Evolutionary conservation across 2,329 filamentous ascomycete genomes (phyloP).

Genomic region (Ploettnerulaceae sp.): DNA sequence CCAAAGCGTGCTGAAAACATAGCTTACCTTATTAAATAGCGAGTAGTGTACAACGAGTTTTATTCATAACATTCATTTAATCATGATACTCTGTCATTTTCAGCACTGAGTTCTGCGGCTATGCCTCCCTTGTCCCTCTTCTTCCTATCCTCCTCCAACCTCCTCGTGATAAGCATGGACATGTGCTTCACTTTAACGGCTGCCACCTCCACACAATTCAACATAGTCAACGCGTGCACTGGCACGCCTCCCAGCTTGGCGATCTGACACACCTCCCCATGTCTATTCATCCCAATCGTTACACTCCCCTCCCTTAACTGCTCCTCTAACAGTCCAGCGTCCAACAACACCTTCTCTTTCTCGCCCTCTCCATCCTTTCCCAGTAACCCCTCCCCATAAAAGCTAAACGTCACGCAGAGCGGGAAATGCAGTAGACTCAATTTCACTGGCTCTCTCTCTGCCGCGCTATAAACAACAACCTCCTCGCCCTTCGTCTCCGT

Average conservation of each 20-base stretch:
- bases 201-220: constrained; percentile 72
- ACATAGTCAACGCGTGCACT: constrained; percentile 71
- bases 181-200: constrained; percentile 77
- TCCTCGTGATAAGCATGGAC: constrained; percentile 65
- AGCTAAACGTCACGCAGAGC: constrained; percentile 85
- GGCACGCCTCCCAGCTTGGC: constrained; percentile 83
- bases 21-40: neutral
- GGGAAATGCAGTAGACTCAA: constrained; percentile 89
- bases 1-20: constrained; percentile 11
- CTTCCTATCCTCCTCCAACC: constrained; percentile 72
- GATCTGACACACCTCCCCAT: constrained; percentile 41
- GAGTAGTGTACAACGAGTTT: no score
- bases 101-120: constrained; percentile 70
- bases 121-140: constrained; percentile 73
- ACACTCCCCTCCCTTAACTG: constrained; percentile 68
- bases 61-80: constrained; percentile 7
- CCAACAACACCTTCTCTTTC: constrained; percentile 66
- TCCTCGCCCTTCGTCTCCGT: constrained; percentile 79
- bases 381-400: constrained; percentile 50
- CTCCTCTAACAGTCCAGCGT: constrained; percentile 70
- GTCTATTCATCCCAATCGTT: constrained; percentile 57
- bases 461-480: constrained; percentile 76
- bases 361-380: constrained; percentile 55
- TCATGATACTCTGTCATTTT: constrained; percentile 64
- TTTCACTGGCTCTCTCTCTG: constrained; percentile 85